These are phyloP conservation scores for Ceratobasidium sp. DNA, from an alignment of 1,284 basidiomycete genomes.

Conservation along the genomic window DNA sequence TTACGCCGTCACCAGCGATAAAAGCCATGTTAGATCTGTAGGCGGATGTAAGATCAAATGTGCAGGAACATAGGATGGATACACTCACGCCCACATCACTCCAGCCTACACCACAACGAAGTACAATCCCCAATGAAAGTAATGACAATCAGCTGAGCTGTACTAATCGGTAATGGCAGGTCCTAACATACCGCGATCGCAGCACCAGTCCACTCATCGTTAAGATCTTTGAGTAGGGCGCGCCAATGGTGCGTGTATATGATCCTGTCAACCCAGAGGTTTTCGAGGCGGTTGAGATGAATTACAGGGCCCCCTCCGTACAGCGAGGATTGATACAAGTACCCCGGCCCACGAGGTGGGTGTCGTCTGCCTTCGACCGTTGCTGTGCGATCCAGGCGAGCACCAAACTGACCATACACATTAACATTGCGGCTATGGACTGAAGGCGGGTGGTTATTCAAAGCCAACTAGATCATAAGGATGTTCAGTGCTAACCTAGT, in stretches of 20 bases:
- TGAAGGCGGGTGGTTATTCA: conserved; percentile 4
- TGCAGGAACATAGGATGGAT: neutral
- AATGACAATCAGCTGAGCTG: neutral
- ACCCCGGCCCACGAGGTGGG: neutral
- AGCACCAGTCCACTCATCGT: conserved; percentile 29
- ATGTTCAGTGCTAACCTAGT: conserved; percentile 5
- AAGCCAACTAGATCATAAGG: neutral
- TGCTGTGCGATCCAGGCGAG: conserved; percentile 37
- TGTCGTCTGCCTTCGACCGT: conserved; percentile 34
- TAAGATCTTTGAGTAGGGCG: conserved; percentile 16
- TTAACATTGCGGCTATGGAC: conserved; percentile 41
- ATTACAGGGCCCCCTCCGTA: conserved; percentile 35
- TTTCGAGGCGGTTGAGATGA: conserved; percentile 31
- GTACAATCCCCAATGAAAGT: neutral
- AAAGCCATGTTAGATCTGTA: conserved; percentile 33
- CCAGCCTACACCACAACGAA: conserved; percentile 10
- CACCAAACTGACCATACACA: conserved; percentile 34
- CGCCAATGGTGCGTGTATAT: conserved; percentile 37
- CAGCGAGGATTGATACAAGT: conserved; percentile 1
- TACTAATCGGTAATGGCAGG: neutral
- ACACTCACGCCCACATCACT: conserved; percentile 35
- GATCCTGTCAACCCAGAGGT: conserved; percentile 34
- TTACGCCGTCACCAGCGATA: conserved; percentile 10
- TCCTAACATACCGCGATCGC: conserved; percentile 17
- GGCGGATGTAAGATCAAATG: too few relatives aligned